Evolutionary conservation across 2,329 filamentous ascomycete species (phyloP), one percentile per base, ranked within the genome.

Genomic region (Penicillium corylophilum): DNA sequence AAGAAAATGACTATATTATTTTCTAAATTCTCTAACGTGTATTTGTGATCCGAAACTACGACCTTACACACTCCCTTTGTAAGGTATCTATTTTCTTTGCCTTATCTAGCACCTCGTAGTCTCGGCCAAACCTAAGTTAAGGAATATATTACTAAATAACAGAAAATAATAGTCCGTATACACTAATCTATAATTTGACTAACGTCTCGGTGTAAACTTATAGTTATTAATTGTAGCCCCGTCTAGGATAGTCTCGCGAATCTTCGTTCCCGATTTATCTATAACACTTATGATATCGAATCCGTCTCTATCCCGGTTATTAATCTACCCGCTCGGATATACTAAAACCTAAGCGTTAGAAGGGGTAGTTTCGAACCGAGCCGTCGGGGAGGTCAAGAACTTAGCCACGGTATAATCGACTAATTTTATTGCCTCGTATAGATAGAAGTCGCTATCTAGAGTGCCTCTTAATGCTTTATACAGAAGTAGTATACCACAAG

Each of bases 91-190:
- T n/a, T n/a, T n/a, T n/a, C n/a, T n/a, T n/a, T n/a, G n/a, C n/a
- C n/a, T n/a, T n/a, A n/a, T n/a, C n/a, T n/a, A n/a, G n/a, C n/a
- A n/a, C n/a, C n/a, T n/a, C n/a, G n/a, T n/a, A n/a, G n/a, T n/a
- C n/a, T n/a, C n/a, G n/a, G n/a, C n/a, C n/a, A n/a, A n/a, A n/a
- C n/a, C n/a, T n/a, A n/a, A n/a, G n/a, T n/a, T 6, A 33, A 73
- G 47, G 5, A 76, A 46, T 58, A 74, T 74, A 39, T 75, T 76
- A 2, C 73, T 73, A 57, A 75, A 71, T 36, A 74, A 64, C 31
- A 75, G 28, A 18, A 75, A 64, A 43, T 68, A 76, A 50, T 75
- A 76, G 53, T 76, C 73, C 2, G 72, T 73, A 61, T 75, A 76
- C 3, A 75, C 72, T 23, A 76, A 53, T 2, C 73, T 73, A 61